Evolutionary conservation across 2,329 filamentous ascomycete genomes (phyloP).

Genomic region (Fonsecaea multimorphosa): DNA sequence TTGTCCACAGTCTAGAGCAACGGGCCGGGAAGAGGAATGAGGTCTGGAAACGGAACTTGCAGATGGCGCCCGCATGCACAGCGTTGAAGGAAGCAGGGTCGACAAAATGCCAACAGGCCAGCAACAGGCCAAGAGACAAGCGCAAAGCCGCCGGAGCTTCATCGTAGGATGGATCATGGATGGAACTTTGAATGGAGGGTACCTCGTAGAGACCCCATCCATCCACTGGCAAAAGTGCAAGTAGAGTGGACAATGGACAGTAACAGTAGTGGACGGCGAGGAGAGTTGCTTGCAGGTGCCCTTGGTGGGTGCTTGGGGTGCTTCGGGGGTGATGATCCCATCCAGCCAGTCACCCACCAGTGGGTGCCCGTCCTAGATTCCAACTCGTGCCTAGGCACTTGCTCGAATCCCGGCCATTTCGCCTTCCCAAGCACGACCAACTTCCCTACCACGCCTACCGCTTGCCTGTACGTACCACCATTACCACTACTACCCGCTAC

Average conservation of each 20-base stretch:
- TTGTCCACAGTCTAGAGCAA: background rate
- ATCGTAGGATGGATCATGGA: conserved; percentile 6
- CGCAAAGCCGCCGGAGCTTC: conserved; percentile 19
- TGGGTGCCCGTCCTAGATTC: too few species aligned
- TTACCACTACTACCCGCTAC: conserved; percentile 17
- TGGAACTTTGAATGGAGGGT: conserved; percentile 4
- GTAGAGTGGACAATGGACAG: background rate
- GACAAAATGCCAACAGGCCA: too few species aligned
- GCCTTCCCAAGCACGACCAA: conserved; percentile 10
- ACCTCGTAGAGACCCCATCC: too few species aligned
- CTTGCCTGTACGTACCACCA: conserved; percentile 12
- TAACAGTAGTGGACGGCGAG: background rate
- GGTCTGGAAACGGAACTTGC: background rate
- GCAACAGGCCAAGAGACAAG: conserved; percentile 9
- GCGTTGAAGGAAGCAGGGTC: background rate
- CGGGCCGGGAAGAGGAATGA: background rate
- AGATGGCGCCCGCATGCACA: background rate
- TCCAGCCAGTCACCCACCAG: conserved; percentile 1
- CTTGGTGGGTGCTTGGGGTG: background rate
- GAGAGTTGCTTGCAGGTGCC: background rate
- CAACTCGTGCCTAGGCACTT: too few species aligned
- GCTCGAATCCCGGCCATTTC: conserved; percentile 15
- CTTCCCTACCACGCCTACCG: conserved; percentile 9
- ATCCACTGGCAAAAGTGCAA: background rate
- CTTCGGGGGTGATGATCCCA: background rate